phyloP scores from a whole-genome alignment of 805 yeast genomes.

The Aciculoconidium aculeatum region DNA sequence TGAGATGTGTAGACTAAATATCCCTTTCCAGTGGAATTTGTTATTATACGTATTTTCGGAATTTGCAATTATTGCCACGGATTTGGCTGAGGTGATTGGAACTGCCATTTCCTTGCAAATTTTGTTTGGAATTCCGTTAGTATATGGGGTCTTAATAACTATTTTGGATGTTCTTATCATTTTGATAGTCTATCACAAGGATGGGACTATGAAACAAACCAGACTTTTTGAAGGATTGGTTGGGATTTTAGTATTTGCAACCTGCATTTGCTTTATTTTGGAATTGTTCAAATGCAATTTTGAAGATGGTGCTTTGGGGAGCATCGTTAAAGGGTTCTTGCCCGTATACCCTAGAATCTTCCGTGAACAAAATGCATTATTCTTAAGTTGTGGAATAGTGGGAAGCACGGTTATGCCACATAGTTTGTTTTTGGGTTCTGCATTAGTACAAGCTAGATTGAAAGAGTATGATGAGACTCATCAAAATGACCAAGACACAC shows the following conservation, averaged over 20 bases:
- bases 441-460: conserved; percentile 38
- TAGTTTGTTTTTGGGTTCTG: conserved; percentile 38
- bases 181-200: conserved; percentile 67
- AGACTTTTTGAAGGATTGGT: conserved; percentile 77
- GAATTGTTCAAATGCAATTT: conserved; percentile 55
- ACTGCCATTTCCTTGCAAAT: conserved; percentile 83
- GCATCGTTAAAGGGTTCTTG: conserved; percentile 59
- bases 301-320: conserved; percentile 45
- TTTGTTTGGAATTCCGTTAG: conserved; percentile 65
- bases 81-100: conserved; percentile 91
- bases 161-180: conserved; percentile 77
- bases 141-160: conserved; percentile 72
- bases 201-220: conserved; percentile 69
- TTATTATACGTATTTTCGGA: conserved; percentile 69
- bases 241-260: conserved; percentile 59
- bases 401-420: conserved; percentile 47
- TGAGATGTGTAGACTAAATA: conserved; percentile 68
- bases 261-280: conserved; percentile 69
- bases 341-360: conserved; percentile 41
- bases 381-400: conserved; percentile 40
- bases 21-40: conserved; percentile 63
- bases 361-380: conserved; percentile 32
- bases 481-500: conserved; percentile 6
- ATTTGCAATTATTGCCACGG: conserved; percentile 86
- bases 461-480: conserved; percentile 36